These are phyloP conservation scores for Mycena polygramma DNA, from an alignment of 768 basidiomycete genomes.

Conservation along the genomic window DNA sequence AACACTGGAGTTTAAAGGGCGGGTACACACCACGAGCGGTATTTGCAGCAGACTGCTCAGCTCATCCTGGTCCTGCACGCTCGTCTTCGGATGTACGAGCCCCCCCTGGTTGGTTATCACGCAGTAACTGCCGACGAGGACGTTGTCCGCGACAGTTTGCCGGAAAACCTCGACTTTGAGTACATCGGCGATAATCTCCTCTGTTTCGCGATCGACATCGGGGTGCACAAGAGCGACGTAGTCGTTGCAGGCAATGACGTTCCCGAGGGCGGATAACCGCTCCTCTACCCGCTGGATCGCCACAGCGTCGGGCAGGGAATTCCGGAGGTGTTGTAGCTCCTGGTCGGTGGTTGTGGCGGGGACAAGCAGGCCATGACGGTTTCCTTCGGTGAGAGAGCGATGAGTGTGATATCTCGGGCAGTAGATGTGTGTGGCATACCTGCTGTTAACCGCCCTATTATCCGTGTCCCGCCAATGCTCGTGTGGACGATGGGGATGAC, in stretches of 20 bases:
- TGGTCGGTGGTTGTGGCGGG: slow-evolving; percentile 97
- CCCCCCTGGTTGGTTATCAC: slow-evolving; percentile 97
- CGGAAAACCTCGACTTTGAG: slow-evolving; percentile 99
- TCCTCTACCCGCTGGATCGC: slow-evolving; percentile 97
- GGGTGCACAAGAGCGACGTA: slow-evolving; percentile 99
- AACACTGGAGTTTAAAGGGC: neutral
- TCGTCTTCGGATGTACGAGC: slow-evolving; percentile 97
- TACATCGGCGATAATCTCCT: slow-evolving; percentile 99
- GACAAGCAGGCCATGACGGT: slow-evolving; percentile 96
- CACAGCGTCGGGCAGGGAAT: slow-evolving; percentile 93
- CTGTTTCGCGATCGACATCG: slow-evolving; percentile 97
- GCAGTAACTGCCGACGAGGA: slow-evolving; percentile 96
- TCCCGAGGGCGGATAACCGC: slow-evolving; percentile 95
- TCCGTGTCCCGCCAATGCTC: slow-evolving; percentile 93
- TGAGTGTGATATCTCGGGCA: slow-evolving; percentile 5
- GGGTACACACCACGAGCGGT: slow-evolving; percentile 86
- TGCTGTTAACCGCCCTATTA: slow-evolving; percentile 93
- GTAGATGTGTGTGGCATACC: slow-evolving; percentile 59
- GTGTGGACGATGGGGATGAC: slow-evolving; percentile 97
- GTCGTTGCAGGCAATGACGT: slow-evolving; percentile 99
- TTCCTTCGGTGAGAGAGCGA: slow-evolving; percentile 64
- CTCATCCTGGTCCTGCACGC: slow-evolving; percentile 97
- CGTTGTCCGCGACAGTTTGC: slow-evolving; percentile 97
- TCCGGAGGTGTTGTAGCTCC: slow-evolving; percentile 97
- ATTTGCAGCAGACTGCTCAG: slow-evolving; percentile 93